phyloP scores from a whole-genome alignment of 352 stramenopile species.

The Pythium myriotylum region DNA sequence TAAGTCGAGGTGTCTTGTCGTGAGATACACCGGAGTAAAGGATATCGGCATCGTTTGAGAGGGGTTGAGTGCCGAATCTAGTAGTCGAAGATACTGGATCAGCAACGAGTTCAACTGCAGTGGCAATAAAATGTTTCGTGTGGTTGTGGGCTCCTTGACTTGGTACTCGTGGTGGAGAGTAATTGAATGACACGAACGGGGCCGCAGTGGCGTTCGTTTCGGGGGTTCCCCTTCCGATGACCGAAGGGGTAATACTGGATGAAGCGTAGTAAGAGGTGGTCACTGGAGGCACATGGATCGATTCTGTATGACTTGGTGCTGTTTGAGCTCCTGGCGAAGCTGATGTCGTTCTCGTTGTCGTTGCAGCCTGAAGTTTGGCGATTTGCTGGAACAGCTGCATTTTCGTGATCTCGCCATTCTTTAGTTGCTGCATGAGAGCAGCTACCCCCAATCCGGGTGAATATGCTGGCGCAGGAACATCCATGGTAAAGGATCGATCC shows the following conservation, averaged over 20 bases:
- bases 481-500: constrained; percentile 29
- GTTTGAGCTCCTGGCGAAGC: not conserved
- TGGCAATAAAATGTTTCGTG: no score
- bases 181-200: constrained; percentile 24
- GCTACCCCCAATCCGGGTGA: constrained; percentile 51
- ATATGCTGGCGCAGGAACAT: constrained; percentile 23
- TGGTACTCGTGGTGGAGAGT: constrained; percentile 15
- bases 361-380: constrained; percentile 65
- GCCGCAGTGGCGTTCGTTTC: not conserved
- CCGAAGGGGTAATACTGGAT: constrained; percentile 4
- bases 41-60: constrained; percentile 54
- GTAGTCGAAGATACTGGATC: not conserved
- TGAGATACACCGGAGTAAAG: constrained; percentile 66
- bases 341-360: not conserved
- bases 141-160: not conserved
- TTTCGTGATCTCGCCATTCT: constrained; percentile 83
- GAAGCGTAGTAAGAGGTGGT: no score
- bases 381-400: constrained; percentile 87
- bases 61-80: constrained; percentile 17
- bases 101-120: no score
- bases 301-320: not conserved
- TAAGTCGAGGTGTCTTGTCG: constrained; percentile 61
- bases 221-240: constrained; percentile 4
- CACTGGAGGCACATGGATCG: no score
- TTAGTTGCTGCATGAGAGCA: constrained; percentile 81